Base-by-base conservation (phyloP, 768 basidiomycete species). In the Polyporus arcularius region DNA sequence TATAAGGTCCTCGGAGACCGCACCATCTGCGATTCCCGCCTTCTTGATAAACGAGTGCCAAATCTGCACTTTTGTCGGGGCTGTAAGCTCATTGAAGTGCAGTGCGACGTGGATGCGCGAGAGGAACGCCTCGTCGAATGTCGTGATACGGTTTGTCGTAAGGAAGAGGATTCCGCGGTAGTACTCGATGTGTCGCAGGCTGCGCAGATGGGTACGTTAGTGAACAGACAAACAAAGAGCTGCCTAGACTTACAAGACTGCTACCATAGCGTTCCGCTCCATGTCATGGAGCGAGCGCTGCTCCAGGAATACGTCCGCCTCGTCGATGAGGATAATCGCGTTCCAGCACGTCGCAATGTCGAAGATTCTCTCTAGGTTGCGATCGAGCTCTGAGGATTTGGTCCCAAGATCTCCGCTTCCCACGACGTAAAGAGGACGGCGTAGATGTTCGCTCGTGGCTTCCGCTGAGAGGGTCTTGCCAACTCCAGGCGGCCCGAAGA, bases 251-350 rank as follows among this genome's bases (percentile, higher is more conserved):
- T 3, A 35, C 35, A 69, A 88, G 16, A 87, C 85, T 5, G 86
- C 85, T 7, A 89, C 86, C 80, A 88, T 85, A 0, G 86, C 86
- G 65, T 88, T 88, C 5, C 86, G 77, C 65, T 84, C 77, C 16
- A 87, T 68, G 65, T 88, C 84, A 58, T 86, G 83, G 49, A 86
- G 70, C 5, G 84, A 85, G 9, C 87, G 81, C 68, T 84, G 80
- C 67, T 89, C 86, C 31, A 89, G 78, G 80, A 88, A 89, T 1
- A 89, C 86, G 71, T 89, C 86, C 2, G 86, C 85, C 64, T 71
- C 73, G 62, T 75, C 72, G 39, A 74, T 70, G 30, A 75, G 67
- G 1, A 74, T 66, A 35, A 75, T 67, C 2, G 73, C 73, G 40
- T 69, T 70, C 74, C 74, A 75, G n/a, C 62, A 57, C 28, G 72